Percentiles rank a stretch among this genome's conserved stretches.
phyloP scores from a whole-genome alignment of 129 eudicot genomes.

The Smallanthus sonchifolius region DNA sequence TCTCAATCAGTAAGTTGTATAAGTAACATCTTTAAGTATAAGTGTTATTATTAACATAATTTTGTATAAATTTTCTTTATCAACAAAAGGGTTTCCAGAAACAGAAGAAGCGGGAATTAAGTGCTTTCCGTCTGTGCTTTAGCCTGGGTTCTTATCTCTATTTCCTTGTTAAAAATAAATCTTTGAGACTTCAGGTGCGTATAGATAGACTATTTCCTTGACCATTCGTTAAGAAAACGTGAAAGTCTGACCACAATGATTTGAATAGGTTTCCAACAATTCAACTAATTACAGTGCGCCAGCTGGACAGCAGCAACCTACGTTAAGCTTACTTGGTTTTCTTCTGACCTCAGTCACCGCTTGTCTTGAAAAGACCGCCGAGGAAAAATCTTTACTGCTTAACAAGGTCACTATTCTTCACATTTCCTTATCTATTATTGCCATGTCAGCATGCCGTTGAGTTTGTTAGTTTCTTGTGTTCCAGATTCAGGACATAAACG shows the following conservation, averaged over 20 bases:
- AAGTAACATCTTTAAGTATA: not conserved
- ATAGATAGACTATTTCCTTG: not conserved
- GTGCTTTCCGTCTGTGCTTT: constrained; percentile 68
- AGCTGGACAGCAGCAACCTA: constrained; percentile 71
- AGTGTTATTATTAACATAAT: not conserved
- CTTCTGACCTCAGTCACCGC: constrained; percentile 63
- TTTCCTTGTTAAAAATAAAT: constrained; percentile 75
- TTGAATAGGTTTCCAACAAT: constrained; percentile 53
- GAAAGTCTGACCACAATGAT: constrained; percentile 8
- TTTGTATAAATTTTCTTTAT: not conserved
- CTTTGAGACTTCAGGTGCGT: constrained; percentile 70
- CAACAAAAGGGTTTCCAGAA: constrained; percentile 32
- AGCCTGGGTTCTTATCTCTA: constrained; percentile 91
- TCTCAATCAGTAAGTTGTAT: constrained; percentile 35
- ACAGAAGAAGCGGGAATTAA: constrained; percentile 59
- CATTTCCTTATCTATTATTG: not conserved
- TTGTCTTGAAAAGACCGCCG: constrained; percentile 83
- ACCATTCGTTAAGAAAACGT: not conserved
- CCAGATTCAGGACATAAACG: constrained; percentile 89
- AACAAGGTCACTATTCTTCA: constrained; percentile 64
- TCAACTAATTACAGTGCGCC: constrained; percentile 35
- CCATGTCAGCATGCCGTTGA: not conserved
- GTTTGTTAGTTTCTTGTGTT: not conserved
- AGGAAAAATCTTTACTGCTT: constrained; percentile 73
- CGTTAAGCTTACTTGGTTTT: constrained; percentile 58